Evolutionary conservation across 768 basidiomycete species (phyloP).

Genomic region (Tylopilus cervinicoccineus): DNA sequence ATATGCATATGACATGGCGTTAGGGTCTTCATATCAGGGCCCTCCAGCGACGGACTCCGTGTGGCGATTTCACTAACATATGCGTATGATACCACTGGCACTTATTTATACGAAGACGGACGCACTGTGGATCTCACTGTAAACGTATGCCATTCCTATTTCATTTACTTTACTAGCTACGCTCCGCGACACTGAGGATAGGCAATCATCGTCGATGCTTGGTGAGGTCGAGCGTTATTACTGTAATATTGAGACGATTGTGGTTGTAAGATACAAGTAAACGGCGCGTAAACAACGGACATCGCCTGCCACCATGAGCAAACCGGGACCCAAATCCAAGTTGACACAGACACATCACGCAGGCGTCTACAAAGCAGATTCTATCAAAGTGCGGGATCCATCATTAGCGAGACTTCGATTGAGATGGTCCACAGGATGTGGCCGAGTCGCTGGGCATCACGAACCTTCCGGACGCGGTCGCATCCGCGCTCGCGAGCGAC

Average conservation of each 20-base stretch:
- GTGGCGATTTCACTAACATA: conserved; percentile 6
- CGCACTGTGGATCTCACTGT: background rate
- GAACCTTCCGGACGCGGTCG: conserved; percentile 71
- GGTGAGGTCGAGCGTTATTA: too few relatives aligned
- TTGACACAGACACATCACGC: conserved; percentile 46
- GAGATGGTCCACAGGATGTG: conserved; percentile 59
- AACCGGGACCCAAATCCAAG: conserved; percentile 45
- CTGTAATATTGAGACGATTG: too few relatives aligned
- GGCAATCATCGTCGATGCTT: background rate
- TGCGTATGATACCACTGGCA: background rate
- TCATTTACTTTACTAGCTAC: background rate
- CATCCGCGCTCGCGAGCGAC: conserved; percentile 86
- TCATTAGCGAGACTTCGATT: conserved; percentile 8
- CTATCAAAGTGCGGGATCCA: conserved; percentile 48
- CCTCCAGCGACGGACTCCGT: background rate
- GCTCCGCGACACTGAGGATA: background rate
- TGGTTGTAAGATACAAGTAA: background rate
- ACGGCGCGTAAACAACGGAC: background rate
- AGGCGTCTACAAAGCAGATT: conserved; percentile 61
- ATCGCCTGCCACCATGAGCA: conserved; percentile 29
- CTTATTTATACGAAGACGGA: background rate
- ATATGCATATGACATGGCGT: conserved; percentile 7
- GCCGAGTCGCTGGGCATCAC: conserved; percentile 84
- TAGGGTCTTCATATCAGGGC: background rate
- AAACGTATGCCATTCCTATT: background rate